Percentiles rank a stretch among this genome's conserved stretches.
These are phyloP conservation scores for Neurospora hispaniola DNA, from an alignment of 495 filamentous ascomycete species.

Conservation along the genomic window DNA sequence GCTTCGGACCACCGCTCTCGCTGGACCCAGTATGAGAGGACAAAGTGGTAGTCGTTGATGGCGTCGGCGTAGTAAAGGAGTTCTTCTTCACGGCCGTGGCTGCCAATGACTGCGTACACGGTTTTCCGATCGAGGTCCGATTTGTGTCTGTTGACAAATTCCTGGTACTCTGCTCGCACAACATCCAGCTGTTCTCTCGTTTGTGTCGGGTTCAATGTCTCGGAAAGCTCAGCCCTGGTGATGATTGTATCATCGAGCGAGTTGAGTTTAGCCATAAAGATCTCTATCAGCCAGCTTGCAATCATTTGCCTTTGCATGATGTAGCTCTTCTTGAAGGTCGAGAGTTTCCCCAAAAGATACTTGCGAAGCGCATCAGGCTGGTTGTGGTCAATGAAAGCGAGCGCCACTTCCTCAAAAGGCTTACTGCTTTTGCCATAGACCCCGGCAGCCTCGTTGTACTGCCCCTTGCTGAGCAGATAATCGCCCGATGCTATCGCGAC, in stretches of 20 bases:
- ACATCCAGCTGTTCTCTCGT: slow-evolving; percentile 59
- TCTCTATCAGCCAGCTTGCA: slow-evolving; percentile 85
- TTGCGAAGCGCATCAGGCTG: slow-evolving; percentile 87
- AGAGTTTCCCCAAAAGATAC: slow-evolving; percentile 78
- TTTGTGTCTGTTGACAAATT: slow-evolving; percentile 76
- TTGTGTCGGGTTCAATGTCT: slow-evolving; percentile 55
- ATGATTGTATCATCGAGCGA: slow-evolving; percentile 88
- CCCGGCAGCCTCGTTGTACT: slow-evolving; percentile 72
- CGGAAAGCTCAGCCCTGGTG: slow-evolving; percentile 74
- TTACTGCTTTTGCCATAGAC: slow-evolving; percentile 94
- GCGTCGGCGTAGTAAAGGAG: slow-evolving; percentile 81
- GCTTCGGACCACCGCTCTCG: slow-evolving; percentile 89
- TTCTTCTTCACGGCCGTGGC: slow-evolving; percentile 88
- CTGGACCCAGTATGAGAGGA: slow-evolving; percentile 94
- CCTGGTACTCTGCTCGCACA: slow-evolving; percentile 70
- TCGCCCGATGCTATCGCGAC: slow-evolving; percentile 87
- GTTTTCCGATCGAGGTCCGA: slow-evolving; percentile 81
- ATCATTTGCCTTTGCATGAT: slow-evolving; percentile 94
- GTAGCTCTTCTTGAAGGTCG: slow-evolving; percentile 67
- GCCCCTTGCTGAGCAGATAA: slow-evolving; percentile 65
- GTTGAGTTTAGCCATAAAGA: slow-evolving; percentile 96
- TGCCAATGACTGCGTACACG: slow-evolving; percentile 89
- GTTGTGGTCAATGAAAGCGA: slow-evolving; percentile 78
- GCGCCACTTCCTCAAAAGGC: slow-evolving; percentile 88
- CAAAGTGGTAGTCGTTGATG: slow-evolving; percentile 85